These are phyloP conservation scores for Solidago caesia DNA, from an alignment of 129 eudicot genomes.

Conservation along the genomic window DNA sequence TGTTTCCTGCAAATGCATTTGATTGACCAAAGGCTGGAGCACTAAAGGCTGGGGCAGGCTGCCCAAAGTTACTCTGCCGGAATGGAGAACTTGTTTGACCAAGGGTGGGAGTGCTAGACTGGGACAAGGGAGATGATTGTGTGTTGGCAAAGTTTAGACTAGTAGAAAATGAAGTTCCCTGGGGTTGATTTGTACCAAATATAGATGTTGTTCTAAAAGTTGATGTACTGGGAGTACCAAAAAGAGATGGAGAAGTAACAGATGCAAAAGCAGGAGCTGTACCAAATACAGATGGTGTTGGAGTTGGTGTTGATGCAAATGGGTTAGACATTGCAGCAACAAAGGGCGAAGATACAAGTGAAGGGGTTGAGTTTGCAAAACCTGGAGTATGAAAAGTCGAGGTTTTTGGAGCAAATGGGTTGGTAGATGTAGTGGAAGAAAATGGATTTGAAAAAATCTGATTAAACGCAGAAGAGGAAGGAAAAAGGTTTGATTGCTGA, in stretches of 20 bases:
- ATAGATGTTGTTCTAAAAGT: conserved; percentile 62
- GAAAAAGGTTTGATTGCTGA: conserved; percentile 46
- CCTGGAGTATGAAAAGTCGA: conserved; percentile 53
- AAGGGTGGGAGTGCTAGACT: conserved; percentile 74
- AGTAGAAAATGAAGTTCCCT: conserved; percentile 57
- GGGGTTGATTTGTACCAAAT: conserved; percentile 62
- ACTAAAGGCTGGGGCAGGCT: conserved; percentile 55
- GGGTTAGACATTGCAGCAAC: conserved; percentile 52
- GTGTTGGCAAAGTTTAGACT: conserved; percentile 69
- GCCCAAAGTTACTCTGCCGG: conserved; percentile 77
- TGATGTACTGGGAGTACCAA: conserved; percentile 50
- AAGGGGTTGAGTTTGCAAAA: conserved; percentile 58
- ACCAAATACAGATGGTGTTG: conserved; percentile 47
- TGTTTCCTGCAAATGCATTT: conserved; percentile 62
- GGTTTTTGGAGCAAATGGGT: conserved; percentile 71
- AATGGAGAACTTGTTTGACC: conserved; percentile 61
- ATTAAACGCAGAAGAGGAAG: conserved; percentile 60
- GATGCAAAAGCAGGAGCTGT: background rate
- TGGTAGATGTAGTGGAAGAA: conserved; percentile 58
- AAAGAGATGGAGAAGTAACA: background rate
- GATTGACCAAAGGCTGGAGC: conserved; percentile 59
- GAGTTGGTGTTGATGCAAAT: conserved; percentile 61
- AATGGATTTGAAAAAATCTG: conserved; percentile 71
- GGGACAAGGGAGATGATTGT: conserved; percentile 76
- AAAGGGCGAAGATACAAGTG: conserved; percentile 71